These are phyloP conservation scores for Microbotryum violaceum DNA, from an alignment of 1,284 basidiomycete species.

Conservation along the genomic window DNA sequence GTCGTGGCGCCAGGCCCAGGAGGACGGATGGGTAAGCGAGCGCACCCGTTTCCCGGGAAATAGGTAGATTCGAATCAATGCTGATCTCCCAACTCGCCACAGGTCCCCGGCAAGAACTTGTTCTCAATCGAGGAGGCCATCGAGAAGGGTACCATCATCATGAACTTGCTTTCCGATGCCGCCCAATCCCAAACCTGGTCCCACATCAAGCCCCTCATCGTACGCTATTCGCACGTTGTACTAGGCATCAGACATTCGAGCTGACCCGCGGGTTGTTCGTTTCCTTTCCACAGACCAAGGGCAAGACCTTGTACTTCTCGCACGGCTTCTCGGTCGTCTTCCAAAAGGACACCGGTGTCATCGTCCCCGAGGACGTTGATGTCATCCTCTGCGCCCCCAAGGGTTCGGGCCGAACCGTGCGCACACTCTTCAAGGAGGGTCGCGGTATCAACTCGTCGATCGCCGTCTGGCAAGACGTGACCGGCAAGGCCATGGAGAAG, in stretches of 20 bases:
- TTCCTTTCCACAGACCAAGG: conserved; percentile 67
- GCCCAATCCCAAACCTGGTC: conserved; percentile 95
- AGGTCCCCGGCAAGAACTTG: conserved; percentile 93
- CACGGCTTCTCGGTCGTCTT: conserved; percentile 99
- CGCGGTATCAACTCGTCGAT: conserved; percentile 77
- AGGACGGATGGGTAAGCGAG: conserved; percentile 83
- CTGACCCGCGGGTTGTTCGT: too few species aligned
- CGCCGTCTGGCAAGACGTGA: conserved; percentile 66
- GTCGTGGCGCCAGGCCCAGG: conserved; percentile 90
- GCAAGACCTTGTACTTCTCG: conserved; percentile 99
- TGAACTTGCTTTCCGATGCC: conserved; percentile 98
- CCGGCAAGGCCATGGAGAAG: conserved; percentile 96
- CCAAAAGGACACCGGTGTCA: conserved; percentile 92
- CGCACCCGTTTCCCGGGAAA: neutral
- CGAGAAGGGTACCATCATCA: conserved; percentile 91
- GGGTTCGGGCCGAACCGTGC: conserved; percentile 96
- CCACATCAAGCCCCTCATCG: conserved; percentile 58
- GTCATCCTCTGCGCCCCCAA: conserved; percentile 99
- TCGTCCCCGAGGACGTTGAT: conserved; percentile 88
- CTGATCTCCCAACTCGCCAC: neutral
- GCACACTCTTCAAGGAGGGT: conserved; percentile 99
- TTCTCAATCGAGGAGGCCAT: conserved; percentile 99
- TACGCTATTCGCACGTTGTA: conserved; percentile 1
- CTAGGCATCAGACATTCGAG: too few species aligned
- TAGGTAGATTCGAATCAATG: neutral